Percentiles rank a stretch among this genome's conserved stretches.
phyloP scores from a whole-genome alignment of 805 yeast species.

The Cyberlindnera mycetangii region DNA sequence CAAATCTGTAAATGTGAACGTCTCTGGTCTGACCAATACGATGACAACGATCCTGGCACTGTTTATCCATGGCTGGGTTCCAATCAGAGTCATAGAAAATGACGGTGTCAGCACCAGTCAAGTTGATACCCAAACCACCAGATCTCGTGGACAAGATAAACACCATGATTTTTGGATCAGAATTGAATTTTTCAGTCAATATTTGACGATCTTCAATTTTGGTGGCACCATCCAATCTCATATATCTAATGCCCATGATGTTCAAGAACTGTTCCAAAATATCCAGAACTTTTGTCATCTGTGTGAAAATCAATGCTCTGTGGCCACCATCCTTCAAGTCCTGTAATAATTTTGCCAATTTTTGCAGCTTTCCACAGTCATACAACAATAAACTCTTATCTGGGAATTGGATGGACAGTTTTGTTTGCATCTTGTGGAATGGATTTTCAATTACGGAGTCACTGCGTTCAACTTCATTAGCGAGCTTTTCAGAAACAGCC shows the following conservation, averaged over 20 bases:
- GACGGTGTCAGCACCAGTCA: slow-evolving; percentile 98
- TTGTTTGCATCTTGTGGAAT: slow-evolving; percentile 81
- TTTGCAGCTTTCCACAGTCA: slow-evolving; percentile 96
- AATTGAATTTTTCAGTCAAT: slow-evolving; percentile 87
- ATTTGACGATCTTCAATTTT: slow-evolving; percentile 95
- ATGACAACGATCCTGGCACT: slow-evolving; percentile 98
- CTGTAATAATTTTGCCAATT: slow-evolving; percentile 69
- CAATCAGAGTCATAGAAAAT: slow-evolving; percentile 98
- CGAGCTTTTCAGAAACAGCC: slow-evolving; percentile 39
- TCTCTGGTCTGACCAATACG: slow-evolving; percentile 98
- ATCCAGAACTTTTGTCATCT: slow-evolving; percentile 96
- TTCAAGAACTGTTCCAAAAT: slow-evolving; percentile 89
- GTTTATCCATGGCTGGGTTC: slow-evolving; percentile 99
- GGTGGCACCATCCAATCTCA: slow-evolving; percentile 97
- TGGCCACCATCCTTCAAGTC: slow-evolving; percentile 85
- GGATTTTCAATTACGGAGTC: slow-evolving; percentile 39
- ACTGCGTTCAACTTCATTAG: slow-evolving; percentile 30
- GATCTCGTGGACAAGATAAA: slow-evolving; percentile 93
- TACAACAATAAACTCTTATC: slow-evolving; percentile 88
- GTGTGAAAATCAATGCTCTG: slow-evolving; percentile 92
- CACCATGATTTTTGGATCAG: slow-evolving; percentile 81
- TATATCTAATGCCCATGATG: slow-evolving; percentile 88
- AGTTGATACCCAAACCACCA: slow-evolving; percentile 96
- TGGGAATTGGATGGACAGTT: slow-evolving; percentile 90
- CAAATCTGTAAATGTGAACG: slow-evolving; percentile 95